phyloP scores from a whole-genome alignment of 2,329 filamentous ascomycete species.

The Phyllosticta citribraziliensis region DNA sequence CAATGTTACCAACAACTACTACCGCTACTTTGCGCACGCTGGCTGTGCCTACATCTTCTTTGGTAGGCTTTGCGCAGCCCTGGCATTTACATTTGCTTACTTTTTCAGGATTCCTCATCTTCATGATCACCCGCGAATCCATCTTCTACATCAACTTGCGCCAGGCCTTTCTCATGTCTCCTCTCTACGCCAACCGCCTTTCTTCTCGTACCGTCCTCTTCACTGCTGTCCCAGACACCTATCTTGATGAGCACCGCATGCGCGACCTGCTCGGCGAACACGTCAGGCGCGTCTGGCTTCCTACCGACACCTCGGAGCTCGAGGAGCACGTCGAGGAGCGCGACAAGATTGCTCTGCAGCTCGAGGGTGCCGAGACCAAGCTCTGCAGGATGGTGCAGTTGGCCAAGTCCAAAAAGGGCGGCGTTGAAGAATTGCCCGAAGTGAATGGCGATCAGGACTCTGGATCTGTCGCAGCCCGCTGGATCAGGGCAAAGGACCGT shows the following conservation, averaged over 20 bases:
- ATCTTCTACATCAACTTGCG: constrained; percentile 89
- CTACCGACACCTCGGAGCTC: constrained; percentile 4
- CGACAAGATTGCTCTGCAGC: constrained; percentile 3
- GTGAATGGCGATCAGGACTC: constrained; percentile 2
- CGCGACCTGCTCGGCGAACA: constrained; percentile 8
- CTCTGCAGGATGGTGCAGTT: constrained; percentile 6
- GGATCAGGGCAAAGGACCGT: constrained; percentile 4
- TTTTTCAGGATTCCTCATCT: constrained; percentile 62
- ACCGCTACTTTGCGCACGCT: constrained; percentile 68
- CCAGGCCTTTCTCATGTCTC: constrained; percentile 83
- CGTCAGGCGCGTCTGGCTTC: constrained; percentile 8
- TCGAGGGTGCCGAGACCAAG: constrained; percentile 8
- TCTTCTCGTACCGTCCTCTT: constrained; percentile 88
- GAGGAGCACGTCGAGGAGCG: constrained; percentile 8
- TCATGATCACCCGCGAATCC: constrained; percentile 75
- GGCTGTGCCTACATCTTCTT: constrained; percentile 75
- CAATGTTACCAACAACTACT: constrained; percentile 56
- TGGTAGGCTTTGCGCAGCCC: constrained; percentile 27
- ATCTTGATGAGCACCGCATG: constrained; percentile 1
- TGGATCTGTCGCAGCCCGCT: constrained; percentile 5
- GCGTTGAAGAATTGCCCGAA: constrained; percentile 3
- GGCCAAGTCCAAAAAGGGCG: neutral
- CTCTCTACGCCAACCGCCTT: constrained; percentile 71
- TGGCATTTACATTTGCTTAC: neutral
- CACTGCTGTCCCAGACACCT: constrained; percentile 12